Base-by-base conservation (phyloP, 2,329 filamentous ascomycete species). In the Botryotinia globosa region DNA sequence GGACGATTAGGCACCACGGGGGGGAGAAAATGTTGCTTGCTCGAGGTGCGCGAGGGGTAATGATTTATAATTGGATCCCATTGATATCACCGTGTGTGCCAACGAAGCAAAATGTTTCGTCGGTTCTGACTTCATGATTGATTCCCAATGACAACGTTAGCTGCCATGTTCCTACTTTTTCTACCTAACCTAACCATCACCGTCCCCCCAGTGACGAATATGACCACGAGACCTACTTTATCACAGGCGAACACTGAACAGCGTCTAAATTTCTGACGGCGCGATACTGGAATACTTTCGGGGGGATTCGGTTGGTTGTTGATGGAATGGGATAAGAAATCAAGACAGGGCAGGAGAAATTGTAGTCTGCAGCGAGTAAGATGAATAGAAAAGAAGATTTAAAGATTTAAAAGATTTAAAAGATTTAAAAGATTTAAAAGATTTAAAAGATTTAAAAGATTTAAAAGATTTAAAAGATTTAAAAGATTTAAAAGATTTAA, bases 191-290 rank as follows among this genome's bases (percentile, higher is more conserved):
- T 48, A 44, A 51, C 20, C 2, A 22, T 51, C 44, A 34, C 42
- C 29, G 29, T 48, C 42, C 44, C 63, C 63, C 59, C 62, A 29
- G n/a, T 37, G 48, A 25, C 29, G 39, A 42, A 64, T 48, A 32
- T 71, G 59, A 56, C 69, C 69, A 71, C 69, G 69, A 71, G 69
- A 71, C 59, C 58, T 44, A 29, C 32, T 48, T 48, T 48, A 54
- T 54, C 25, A 64, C 34, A 37, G 44, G 44, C 32, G 42, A 54
- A 42, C 68, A 45, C 58, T 42, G 42, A 54, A 42, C 68, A 45
- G 68, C 68, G 68, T 71, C 37, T 64, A 64, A 42, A n/a, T 71
- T 42, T 48, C n/a, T 12, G 64, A n/a, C 68, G 42, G 58, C 39
- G 45, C 32, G 63, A 66, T 39, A 29, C 44, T 39, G 16, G 34